Evolutionary conservation across 139 green algal genomes (phyloP), one percentile per base, ranked within the genome.

Genomic region (Chlorella sp.): DNA sequence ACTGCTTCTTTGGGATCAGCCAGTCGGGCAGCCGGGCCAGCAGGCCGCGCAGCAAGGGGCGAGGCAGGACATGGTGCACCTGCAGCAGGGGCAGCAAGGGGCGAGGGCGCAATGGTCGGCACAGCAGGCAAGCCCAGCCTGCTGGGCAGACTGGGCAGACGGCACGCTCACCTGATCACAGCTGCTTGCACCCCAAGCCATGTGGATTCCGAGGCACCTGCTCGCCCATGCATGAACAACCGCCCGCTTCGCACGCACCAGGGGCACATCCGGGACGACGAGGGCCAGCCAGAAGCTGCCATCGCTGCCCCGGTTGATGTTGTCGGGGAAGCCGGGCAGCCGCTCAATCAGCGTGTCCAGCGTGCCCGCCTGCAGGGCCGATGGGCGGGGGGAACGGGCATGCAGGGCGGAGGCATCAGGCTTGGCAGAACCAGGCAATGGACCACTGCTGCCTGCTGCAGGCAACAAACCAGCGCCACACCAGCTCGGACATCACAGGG

Each of bases 251-350:
- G 3, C 3, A 4, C 19, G 51, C 76, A 85, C 79, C 56, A 92
- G 73, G 3, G 86, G 84, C 14, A 82, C 40, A 0, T 87, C 72
- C 0, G 89, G 89, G 3, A 65, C 38, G 8, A 90, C 76, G 32
- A 94, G 48, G 0, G 81, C 81, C 5, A 94, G 70, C 91, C 89
- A 93, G 80, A 94, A 94, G 82, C 58, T 86, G 40, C 88, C 92
- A 51, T 93, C 91, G 0, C 70, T 44, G 19, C 84, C 76, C 7
- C 56, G 80, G 26, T 84, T 84, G 8, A 96, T 84, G 62, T 93
- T 93, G 73, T 96, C 94, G 0, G 93, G 93, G 54, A 93, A 93
- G n/a, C 94, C 94, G 0, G 94, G 94, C 38, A 97, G 86, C 8
- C 81, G 69, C 44, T 91, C 88, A 13, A 93, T 85, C 26, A 96